phyloP scores from a whole-genome alignment of 2,329 filamentous ascomycete species.

The Sporothrix schenckii region DNA sequence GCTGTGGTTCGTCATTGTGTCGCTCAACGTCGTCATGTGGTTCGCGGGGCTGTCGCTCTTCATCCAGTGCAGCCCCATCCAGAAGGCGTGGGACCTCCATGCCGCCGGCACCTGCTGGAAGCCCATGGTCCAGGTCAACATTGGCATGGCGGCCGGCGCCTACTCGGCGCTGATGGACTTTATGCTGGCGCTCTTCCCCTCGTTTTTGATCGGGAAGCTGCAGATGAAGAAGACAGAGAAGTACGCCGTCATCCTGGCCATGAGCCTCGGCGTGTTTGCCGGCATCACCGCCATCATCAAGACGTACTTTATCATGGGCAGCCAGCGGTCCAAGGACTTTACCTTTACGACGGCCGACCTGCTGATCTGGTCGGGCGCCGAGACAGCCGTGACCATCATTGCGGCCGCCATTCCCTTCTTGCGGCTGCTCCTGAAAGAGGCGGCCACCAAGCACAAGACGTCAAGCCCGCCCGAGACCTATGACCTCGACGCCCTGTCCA shows the following conservation, averaged over 20 bases:
- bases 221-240: conserved; percentile 44
- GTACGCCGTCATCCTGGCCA: conserved; percentile 43
- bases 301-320: conserved; percentile 34
- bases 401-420: conserved; percentile 32
- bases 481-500: conserved; percentile 26
- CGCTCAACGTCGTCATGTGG: conserved; percentile 36
- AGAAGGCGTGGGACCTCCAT: conserved; percentile 32
- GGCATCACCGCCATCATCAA: conserved; percentile 41
- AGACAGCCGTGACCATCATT: conserved; percentile 33
- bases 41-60: conserved; percentile 34
- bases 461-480: conserved; percentile 20
- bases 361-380: conserved; percentile 31
- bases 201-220: conserved; percentile 42
- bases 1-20: conserved; percentile 38
- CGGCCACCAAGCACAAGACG: conserved; percentile 25
- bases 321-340: conserved; percentile 27
- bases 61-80: conserved; percentile 34
- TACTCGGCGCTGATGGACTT: conserved; percentile 42
- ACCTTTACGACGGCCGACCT: conserved; percentile 34
- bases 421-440: conserved; percentile 40
- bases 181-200: conserved; percentile 41
- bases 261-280: conserved; percentile 45
- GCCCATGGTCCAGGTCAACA: conserved; percentile 35
- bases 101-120: conserved; percentile 35
- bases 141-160: conserved; percentile 36